phyloP scores from a whole-genome alignment of 2,329 filamentous ascomycete species.

The Stachybotrys elegans region DNA sequence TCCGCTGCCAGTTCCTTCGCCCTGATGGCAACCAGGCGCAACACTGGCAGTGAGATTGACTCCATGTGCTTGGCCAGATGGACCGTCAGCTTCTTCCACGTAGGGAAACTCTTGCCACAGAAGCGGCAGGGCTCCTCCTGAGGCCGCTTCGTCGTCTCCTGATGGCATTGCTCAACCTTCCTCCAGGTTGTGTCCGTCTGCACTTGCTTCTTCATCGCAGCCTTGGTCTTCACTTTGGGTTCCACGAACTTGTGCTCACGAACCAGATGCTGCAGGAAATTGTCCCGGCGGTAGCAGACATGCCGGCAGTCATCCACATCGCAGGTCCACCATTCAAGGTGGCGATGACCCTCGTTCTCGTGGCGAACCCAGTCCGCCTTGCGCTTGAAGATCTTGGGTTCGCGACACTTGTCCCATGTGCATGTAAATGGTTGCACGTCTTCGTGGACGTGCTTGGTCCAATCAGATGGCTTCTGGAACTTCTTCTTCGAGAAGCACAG shows the following conservation, averaged over 20 bases:
- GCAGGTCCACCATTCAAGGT: slow-evolving; percentile 88
- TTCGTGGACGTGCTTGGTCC: slow-evolving; percentile 95
- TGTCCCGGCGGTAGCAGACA: slow-evolving; percentile 81
- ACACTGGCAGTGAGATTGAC: slow-evolving; percentile 76
- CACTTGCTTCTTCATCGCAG: slow-evolving; percentile 55
- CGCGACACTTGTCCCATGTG: slow-evolving; percentile 76
- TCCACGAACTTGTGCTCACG: slow-evolving; percentile 85
- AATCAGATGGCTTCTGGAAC: slow-evolving; percentile 88
- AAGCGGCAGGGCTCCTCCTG: slow-evolving; percentile 81
- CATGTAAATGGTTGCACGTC: slow-evolving; percentile 92
- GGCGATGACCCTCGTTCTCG: slow-evolving; percentile 85
- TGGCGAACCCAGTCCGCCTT: slow-evolving; percentile 96
- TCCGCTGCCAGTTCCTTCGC: slow-evolving; percentile 49
- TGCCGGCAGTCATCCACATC: slow-evolving; percentile 76
- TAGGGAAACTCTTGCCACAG: slow-evolving; percentile 73
- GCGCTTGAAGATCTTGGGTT: slow-evolving; percentile 88
- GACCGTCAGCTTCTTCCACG: slow-evolving; percentile 92
- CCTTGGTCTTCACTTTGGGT: slow-evolving; percentile 73
- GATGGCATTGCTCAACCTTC: slow-evolving; percentile 72
- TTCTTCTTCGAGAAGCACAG: slow-evolving; percentile 82
- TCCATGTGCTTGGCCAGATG: slow-evolving; percentile 95
- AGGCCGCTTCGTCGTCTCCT: slow-evolving; percentile 60
- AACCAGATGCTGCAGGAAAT: slow-evolving; percentile 88
- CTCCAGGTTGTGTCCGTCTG: slow-evolving; percentile 64
- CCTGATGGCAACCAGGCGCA: slow-evolving; percentile 50